phyloP scores from a whole-genome alignment of 2,329 filamentous ascomycete species.

The Trichoderma arundinaceum region DNA sequence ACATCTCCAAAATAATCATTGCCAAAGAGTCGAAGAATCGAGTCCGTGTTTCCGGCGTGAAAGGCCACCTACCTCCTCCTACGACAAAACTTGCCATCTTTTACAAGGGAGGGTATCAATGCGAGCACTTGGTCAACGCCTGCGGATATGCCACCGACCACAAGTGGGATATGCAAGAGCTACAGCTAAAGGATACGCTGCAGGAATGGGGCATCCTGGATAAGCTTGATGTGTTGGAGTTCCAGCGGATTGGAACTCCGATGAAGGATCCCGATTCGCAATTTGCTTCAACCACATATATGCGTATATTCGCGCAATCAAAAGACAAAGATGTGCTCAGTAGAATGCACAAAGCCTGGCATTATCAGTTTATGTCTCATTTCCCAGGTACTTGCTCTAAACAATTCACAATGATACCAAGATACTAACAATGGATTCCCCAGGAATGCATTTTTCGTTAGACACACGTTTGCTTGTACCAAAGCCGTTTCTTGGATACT shows the following conservation, averaged over 20 bases:
- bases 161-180: constrained; percentile 57
- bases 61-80: constrained; percentile 52
- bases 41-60: constrained; percentile 49
- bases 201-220: constrained; percentile 45
- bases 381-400: constrained; percentile 40
- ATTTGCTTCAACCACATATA: constrained; percentile 50
- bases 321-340: constrained; percentile 39
- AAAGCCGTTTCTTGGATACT: constrained; percentile 36
- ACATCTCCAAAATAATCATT: constrained; percentile 46
- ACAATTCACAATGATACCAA: fast-evolving
- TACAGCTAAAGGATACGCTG: constrained; percentile 52
- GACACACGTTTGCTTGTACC: constrained; percentile 49
- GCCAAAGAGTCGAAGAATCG: constrained; percentile 45
- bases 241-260: constrained; percentile 48
- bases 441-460: constrained; percentile 50
- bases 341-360: constrained; percentile 41
- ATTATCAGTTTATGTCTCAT: constrained; percentile 47
- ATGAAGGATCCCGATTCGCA: constrained; percentile 48
- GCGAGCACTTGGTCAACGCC: constrained; percentile 52
- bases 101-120: constrained; percentile 55
- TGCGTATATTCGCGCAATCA: constrained; percentile 52
- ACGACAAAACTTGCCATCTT: constrained; percentile 60
- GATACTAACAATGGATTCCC: neutral
- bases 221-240: constrained; percentile 57
- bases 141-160: constrained; percentile 54